Conservation (phyloP, 2,329 filamentous ascomycete species). For the Rhinocladiella similis region DNA sequence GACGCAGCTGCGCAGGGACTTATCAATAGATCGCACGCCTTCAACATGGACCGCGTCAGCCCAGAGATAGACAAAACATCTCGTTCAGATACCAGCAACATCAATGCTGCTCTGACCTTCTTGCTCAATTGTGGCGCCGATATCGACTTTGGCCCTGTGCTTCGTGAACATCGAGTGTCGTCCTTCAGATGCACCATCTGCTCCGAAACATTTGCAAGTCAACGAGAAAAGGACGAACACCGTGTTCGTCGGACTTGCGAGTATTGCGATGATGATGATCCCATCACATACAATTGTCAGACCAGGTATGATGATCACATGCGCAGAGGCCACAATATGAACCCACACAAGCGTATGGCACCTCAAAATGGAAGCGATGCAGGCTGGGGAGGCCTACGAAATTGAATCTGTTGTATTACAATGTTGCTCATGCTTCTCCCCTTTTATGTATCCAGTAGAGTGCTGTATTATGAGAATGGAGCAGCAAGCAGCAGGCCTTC, state of each 20-base stretch:
- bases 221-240: conserved; percentile 1
- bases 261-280: neutral
- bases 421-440: no score
- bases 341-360: neutral
- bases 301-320: neutral
- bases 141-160: conserved; percentile 8
- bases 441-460: no score
- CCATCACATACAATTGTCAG: neutral
- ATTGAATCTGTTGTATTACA: no score
- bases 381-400: neutral
- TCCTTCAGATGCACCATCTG: conserved; percentile 4
- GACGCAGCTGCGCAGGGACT: neutral
- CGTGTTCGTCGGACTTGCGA: neutral
- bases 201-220: neutral
- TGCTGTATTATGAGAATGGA: no score
- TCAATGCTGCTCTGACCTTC: conserved; percentile 7
- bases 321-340: neutral
- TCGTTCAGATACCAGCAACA: neutral
- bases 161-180: neutral
- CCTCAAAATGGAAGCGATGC: no score
- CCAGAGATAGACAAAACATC: conserved; percentile 7
- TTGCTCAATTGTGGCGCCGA: conserved; percentile 11
- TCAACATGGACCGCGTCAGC: neutral
- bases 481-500: no score
- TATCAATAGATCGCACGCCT: neutral